Evolutionary conservation across 148 eudicot species (phyloP), one percentile per base, ranked within the genome.

Genomic region (Spergularia marina): DNA sequence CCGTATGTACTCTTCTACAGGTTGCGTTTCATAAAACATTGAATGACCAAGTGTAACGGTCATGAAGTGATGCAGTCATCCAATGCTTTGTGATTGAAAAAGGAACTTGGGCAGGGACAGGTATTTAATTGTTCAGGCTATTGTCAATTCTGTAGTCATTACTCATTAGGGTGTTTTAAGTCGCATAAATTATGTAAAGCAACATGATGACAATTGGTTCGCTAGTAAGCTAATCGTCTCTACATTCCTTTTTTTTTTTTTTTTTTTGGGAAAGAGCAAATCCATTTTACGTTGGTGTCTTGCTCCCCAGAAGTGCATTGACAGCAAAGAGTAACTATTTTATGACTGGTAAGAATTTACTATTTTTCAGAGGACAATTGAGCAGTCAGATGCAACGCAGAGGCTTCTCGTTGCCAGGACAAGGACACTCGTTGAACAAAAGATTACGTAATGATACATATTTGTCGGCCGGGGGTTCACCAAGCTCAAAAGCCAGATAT

Each of bases 11-110:
- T 12, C 30, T 34, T 69, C 54, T 76, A 41, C 84, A 90, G 94
- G 91, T 88, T 68, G 90, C 95, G 60, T 90, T 88, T 76, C 95
- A 90, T 79, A 90, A 90, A 73, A 78, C 91, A 40, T 78, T 90
- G 84, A 90, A 90, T 75, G 68, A 83, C 76, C 82, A 79, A 66
- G 25, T 69, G 20, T 68, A 65, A 68, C 41, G 40, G 73, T 57
- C 65, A 17, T 67, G 56, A 34, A 67, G 72, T 30, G 67, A 36
- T 40, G 60, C 72, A 53, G 36, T 14, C 63, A 47, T 71, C 63
- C 10, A 51, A 55, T 71, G 67, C 68, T 47, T 71, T 20, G 41
- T 7, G 40, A 53, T 62, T 21, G 9, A 14, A 58, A 23, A 10
- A 13, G 74, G 47, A 25, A 17, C 54, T 52, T 68, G 51, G 41